phyloP scores from a whole-genome alignment of 805 yeast genomes.

The Priceomyces haplophilus region DNA sequence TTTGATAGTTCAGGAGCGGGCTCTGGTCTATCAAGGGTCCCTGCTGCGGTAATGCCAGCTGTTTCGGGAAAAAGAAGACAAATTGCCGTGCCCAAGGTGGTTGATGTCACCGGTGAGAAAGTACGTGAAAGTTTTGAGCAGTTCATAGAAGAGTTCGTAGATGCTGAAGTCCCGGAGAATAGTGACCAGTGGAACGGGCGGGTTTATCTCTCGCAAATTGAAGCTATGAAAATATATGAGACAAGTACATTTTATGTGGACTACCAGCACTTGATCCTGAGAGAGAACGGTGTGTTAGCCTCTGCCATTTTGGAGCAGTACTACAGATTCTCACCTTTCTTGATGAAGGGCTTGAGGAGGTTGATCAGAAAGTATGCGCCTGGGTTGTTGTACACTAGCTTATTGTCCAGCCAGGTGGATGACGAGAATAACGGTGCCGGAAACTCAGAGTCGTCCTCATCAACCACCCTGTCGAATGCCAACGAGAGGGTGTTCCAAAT shows the following conservation, averaged over 20 bases:
- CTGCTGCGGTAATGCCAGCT: slow-evolving; percentile 13
- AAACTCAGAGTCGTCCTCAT: slow-evolving; percentile 29
- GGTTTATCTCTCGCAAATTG: slow-evolving; percentile 74
- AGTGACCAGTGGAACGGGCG: slow-evolving; percentile 49
- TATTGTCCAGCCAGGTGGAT: slow-evolving; percentile 40
- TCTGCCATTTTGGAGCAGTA: slow-evolving; percentile 87
- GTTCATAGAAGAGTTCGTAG: slow-evolving; percentile 67
- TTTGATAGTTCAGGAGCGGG: neutral
- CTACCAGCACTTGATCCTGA: slow-evolving; percentile 68
- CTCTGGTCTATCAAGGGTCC: slow-evolving; percentile 7
- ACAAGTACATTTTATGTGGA: slow-evolving; percentile 79
- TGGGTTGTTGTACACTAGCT: slow-evolving; percentile 44
- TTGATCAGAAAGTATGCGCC: slow-evolving; percentile 78
- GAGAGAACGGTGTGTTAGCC: slow-evolving; percentile 85
- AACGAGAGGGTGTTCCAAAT: slow-evolving; percentile 82
- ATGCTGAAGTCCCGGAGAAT: slow-evolving; percentile 22
- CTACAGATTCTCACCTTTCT: slow-evolving; percentile 86
- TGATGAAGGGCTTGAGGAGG: slow-evolving; percentile 69
- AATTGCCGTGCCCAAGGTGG: slow-evolving; percentile 76
- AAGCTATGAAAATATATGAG: slow-evolving; percentile 75
- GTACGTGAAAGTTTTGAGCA: slow-evolving; percentile 88
- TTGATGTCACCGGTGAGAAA: slow-evolving; percentile 89
- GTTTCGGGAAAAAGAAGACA: slow-evolving; percentile 50
- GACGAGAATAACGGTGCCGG: slow-evolving; percentile 22
- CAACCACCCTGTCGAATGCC: slow-evolving; percentile 45